phyloP scores from a whole-genome alignment of 768 basidiomycete species.

The Naganishia kalamii region DNA sequence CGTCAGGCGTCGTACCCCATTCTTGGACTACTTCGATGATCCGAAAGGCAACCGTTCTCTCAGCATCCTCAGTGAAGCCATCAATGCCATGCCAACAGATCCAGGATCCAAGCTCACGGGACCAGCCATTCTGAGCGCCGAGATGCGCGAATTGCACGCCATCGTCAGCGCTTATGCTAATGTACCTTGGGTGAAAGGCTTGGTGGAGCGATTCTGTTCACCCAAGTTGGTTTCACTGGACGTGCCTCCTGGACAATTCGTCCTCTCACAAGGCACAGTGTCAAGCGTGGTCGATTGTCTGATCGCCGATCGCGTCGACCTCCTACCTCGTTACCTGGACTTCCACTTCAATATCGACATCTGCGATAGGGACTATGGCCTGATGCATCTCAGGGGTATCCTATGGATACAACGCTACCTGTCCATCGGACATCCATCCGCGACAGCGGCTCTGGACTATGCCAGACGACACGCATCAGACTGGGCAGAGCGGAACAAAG shows the following conservation, averaged over 20 bases:
- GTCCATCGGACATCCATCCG: neutral
- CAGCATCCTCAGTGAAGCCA: slow-evolving; percentile 11
- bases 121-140: neutral
- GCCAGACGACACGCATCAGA: neutral
- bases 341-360: slow-evolving; percentile 8
- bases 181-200: neutral
- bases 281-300: neutral
- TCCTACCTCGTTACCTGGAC: slow-evolving; percentile 4
- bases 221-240: neutral
- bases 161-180: neutral
- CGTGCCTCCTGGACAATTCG: neutral
- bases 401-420: neutral
- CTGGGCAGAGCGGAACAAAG: neutral
- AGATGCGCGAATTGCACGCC: neutral
- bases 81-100: slow-evolving; percentile 1
- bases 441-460: neutral
- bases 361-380: slow-evolving; percentile 8
- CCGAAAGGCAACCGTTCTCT: slow-evolving; percentile 71
- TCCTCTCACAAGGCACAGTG: neutral
- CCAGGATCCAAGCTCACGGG: slow-evolving; percentile 5
- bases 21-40: slow-evolving; percentile 87
- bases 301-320: slow-evolving; percentile 7
- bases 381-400: neutral
- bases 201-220: neutral
- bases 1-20: slow-evolving; percentile 86